A percentile compares a stretch with the other conserved stretches of the same genome.
These are phyloP conservation scores for Populus hybrid DNA, from an alignment of 441 rosid species.

Conservation along the genomic window DNA sequence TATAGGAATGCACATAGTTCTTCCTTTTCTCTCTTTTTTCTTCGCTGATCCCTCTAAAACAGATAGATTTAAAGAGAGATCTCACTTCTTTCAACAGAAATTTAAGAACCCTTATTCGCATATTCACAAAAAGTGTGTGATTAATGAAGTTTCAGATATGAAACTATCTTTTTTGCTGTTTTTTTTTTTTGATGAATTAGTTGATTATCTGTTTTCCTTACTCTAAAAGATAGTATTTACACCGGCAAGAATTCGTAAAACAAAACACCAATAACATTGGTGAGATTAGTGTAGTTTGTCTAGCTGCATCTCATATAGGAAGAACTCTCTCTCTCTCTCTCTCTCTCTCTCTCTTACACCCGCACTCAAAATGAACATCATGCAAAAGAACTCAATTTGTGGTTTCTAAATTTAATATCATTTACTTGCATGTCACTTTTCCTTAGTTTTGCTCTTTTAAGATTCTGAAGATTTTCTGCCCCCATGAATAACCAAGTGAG, in stretches of 20 bases:
- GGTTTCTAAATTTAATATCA: slow-evolving; percentile 24
- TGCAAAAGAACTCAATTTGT: slow-evolving; percentile 14
- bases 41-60: not conserved
- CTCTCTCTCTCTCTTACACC: not conserved
- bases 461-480: slow-evolving; percentile 50
- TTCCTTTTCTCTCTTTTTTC: not conserved
- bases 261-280: not conserved
- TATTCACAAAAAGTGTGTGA: not conserved
- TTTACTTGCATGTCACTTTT: slow-evolving; percentile 31
- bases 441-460: slow-evolving; percentile 25
- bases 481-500: slow-evolving; percentile 33
- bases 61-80: not conserved
- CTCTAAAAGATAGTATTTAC: not conserved
- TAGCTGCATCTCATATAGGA: not conserved
- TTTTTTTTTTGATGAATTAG: not conserved
- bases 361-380: slow-evolving; percentile 1
- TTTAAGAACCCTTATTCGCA: slow-evolving; percentile 3
- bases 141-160: not conserved
- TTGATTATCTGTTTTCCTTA: not conserved
- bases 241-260: not conserved
- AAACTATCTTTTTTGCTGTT: not conserved
- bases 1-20: not conserved
- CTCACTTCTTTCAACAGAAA: not conserved
- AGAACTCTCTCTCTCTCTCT: not conserved
- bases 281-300: not conserved